These are phyloP conservation scores for Fusarium coffeatum DNA, from an alignment of 2,329 filamentous ascomycete genomes.

Conservation along the genomic window DNA sequence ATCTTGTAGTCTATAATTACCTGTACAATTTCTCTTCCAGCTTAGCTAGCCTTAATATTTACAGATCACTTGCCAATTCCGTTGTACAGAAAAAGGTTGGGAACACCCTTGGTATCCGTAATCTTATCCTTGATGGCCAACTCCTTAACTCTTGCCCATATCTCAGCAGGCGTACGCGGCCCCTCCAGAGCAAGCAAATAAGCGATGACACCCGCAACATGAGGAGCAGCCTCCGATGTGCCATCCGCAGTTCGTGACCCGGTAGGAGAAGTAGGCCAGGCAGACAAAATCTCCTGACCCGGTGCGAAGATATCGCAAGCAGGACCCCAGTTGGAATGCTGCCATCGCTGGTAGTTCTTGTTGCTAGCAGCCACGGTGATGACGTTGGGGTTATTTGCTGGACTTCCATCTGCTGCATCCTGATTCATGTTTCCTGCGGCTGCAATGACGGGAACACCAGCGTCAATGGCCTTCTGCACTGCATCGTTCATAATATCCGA, in stretches of 20 bases:
- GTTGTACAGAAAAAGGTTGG: conserved; percentile 34
- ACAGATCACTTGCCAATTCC: conserved; percentile 19
- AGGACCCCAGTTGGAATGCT: conserved; percentile 59
- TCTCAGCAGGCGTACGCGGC: conserved; percentile 2
- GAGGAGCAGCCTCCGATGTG: conserved; percentile 34
- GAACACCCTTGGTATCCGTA: conserved; percentile 11
- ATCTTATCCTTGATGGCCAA: conserved; percentile 30
- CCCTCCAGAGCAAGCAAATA: conserved; percentile 41
- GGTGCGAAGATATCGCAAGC: conserved; percentile 23
- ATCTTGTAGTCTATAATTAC: too few species aligned
- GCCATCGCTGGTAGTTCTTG: conserved; percentile 50
- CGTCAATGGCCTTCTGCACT: conserved; percentile 31
- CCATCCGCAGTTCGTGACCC: conserved; percentile 7
- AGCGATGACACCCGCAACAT: conserved; percentile 39
- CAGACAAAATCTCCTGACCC: conserved; percentile 39
- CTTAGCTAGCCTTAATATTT: fast-evolving
- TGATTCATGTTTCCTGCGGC: conserved; percentile 37
- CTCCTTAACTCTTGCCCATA: conserved; percentile 11
- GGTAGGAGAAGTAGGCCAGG: conserved; percentile 29
- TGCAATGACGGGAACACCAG: conserved; percentile 54
- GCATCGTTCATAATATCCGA: conserved; percentile 33
- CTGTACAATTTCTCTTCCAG: too few species aligned
- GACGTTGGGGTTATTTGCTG: conserved; percentile 35
- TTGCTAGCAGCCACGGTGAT: conserved; percentile 48
- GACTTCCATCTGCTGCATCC: conserved; percentile 15